These are phyloP conservation scores for Lyophyllum decastes DNA, from an alignment of 768 basidiomycete genomes.

Conservation along the genomic window DNA sequence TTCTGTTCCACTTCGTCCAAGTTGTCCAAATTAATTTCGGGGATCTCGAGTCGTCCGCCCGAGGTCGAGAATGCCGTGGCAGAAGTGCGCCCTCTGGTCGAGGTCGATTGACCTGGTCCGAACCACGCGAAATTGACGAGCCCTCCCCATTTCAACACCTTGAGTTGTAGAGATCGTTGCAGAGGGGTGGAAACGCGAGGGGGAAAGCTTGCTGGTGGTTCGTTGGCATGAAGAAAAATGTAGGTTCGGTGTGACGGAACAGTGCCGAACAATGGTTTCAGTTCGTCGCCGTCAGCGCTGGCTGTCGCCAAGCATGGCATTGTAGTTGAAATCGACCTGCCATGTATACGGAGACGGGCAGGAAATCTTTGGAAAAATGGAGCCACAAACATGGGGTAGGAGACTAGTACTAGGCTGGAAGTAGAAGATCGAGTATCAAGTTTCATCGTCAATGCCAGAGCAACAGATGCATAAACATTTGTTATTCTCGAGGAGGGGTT, in stretches of 20 bases:
- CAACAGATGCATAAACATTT: no score
- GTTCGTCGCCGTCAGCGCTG: no score
- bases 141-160: slow-evolving; percentile 48
- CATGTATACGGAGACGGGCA: neutral
- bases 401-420: no score
- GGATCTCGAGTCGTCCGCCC: slow-evolving; percentile 51
- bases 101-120: slow-evolving; percentile 12
- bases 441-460: no score
- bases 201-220: slow-evolving; percentile 52
- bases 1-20: slow-evolving; percentile 44
- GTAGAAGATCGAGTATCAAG: no score
- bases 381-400: no score
- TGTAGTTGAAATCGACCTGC: neutral
- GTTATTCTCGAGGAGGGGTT: neutral
- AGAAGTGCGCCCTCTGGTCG: slow-evolving; percentile 21
- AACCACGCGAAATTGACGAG: slow-evolving; percentile 65
- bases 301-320: no score
- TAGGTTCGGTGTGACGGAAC: slow-evolving; percentile 53
- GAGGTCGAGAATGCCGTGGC: slow-evolving; percentile 54
- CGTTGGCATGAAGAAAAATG: slow-evolving; percentile 53
- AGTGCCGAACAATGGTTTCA: slow-evolving; percentile 44
- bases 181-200: slow-evolving; percentile 47
- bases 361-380: neutral
- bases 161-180: slow-evolving; percentile 49
- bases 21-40: slow-evolving; percentile 48